Conservation (phyloP, 1,139 yeast species). For the Kodamaea sp. region DNA sequence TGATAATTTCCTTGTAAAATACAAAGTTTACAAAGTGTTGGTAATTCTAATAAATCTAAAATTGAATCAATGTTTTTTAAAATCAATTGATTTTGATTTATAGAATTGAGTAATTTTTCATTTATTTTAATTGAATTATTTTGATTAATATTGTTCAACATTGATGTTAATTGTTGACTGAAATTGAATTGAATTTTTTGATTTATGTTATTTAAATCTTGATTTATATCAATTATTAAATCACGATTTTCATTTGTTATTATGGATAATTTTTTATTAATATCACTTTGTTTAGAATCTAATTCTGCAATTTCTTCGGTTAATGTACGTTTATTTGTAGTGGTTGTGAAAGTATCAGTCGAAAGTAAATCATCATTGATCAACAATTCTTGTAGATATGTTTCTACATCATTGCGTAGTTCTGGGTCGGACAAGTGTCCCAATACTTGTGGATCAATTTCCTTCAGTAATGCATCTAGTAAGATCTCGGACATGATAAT, state of each 20-base stretch:
- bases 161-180: slow-evolving; percentile 19
- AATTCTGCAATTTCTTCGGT: slow-evolving; percentile 48
- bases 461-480: slow-evolving; percentile 18
- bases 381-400: slow-evolving; percentile 25
- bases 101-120: slow-evolving; percentile 22
- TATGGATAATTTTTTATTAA: slow-evolving; percentile 29
- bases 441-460: slow-evolving; percentile 15
- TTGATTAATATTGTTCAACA: slow-evolving; percentile 12
- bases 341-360: slow-evolving; percentile 39
- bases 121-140: slow-evolving; percentile 12
- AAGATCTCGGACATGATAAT: slow-evolving; percentile 19
- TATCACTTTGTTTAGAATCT: slow-evolving; percentile 31
- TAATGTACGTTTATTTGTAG: slow-evolving; percentile 25
- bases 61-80: slow-evolving; percentile 66
- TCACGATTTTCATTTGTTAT: slow-evolving; percentile 39
- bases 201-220: slow-evolving; percentile 27
- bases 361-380: slow-evolving; percentile 42
- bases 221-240: slow-evolving; percentile 37
- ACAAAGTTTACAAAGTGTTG: slow-evolving; percentile 78
- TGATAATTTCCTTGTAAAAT: slow-evolving; percentile 84
- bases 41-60: slow-evolving; percentile 77
- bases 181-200: slow-evolving; percentile 22
- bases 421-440: slow-evolving; percentile 12
- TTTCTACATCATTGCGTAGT: slow-evolving; percentile 14
- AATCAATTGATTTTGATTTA: slow-evolving; percentile 33